phyloP scores from a whole-genome alignment of 345 rosid genomes.

The Euphorbia lathyris region DNA sequence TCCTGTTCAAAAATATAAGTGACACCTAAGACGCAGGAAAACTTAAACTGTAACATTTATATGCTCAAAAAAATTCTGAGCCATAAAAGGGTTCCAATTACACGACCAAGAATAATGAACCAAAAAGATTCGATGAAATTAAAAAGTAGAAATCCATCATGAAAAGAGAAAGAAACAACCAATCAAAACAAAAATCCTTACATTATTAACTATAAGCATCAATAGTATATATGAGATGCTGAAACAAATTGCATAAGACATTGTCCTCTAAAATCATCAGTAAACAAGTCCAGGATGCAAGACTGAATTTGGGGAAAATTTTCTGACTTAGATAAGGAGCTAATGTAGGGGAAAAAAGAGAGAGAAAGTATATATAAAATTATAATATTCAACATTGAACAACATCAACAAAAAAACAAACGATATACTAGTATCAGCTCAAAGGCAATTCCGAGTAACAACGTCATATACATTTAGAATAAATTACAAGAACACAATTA shows the following conservation, averaged over 20 bases:
- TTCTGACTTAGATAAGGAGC: not conserved
- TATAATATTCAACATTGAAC: not conserved
- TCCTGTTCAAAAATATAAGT: conserved; percentile 13
- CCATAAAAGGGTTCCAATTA: not conserved
- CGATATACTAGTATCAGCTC: not conserved
- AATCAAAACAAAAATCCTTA: not conserved
- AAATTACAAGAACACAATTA: not conserved
- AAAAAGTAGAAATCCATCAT: not conserved
- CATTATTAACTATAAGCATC: not conserved
- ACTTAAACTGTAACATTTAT: not conserved
- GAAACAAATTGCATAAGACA: not conserved
- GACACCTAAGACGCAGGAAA: not conserved
- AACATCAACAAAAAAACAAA: not conserved
- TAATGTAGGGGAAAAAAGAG: not conserved
- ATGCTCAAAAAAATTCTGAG: not conserved
- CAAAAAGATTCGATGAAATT: not conserved
- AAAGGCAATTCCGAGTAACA: not conserved
- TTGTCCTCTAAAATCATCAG: not conserved
- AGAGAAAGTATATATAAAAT: not conserved
- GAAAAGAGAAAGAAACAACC: not conserved
- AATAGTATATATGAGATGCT: not conserved
- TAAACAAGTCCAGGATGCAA: not conserved
- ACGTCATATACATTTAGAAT: not conserved
- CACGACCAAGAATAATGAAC: not conserved
- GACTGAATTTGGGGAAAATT: not conserved